Base-by-base conservation (phyloP, 2,329 filamentous ascomycete species). In the Hirsutella rhossiliensis region DNA sequence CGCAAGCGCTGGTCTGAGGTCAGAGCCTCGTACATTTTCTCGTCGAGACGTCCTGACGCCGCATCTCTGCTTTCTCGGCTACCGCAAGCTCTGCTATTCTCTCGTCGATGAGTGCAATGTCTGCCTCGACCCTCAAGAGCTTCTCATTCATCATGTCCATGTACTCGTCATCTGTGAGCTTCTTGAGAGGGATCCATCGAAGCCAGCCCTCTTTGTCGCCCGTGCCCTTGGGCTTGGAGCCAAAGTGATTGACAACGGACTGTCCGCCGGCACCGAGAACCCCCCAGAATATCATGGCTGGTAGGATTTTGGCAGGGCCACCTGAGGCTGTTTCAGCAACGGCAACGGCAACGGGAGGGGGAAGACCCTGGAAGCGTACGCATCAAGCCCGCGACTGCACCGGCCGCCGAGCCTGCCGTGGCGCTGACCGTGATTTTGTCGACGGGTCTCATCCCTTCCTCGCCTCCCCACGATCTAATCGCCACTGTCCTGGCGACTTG, bases 81-180 rank as follows among this genome's bases (percentile, higher is more conserved):
- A 46, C 45, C 43, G 53, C 49, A 18, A 69, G 43, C 38, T 63
- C 60, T 2, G 57, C 73, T 51, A 92, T 85, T 55, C 78, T 79
- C 43, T 90, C 86, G 54, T 92, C 84, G 31, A 90, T 69, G 5
- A 92, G 61, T 0, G 84, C 80, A 60, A 92, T 87, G 48, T 90
- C 83, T 1, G 77, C 83, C 50, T 92, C 82, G 3, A 90, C 65
- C 48, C 69, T 73, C 23, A 90, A 59, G 36, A 87, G 64, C 62
- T 82, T 87, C 58, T 89, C 83, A 28, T 72, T 68, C 54, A 92
- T 67, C 64, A 87, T 78, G 1, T 72, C 64, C 46, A 75, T 73
- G 56, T 92, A 92, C 52, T 92, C 80, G 23, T 82, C 72, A 52
- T 92, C 81, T 0, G 77, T 78, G 23, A 92, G 64, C 12, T 75